Evolutionary conservation across 2,329 filamentous ascomycete species (phyloP), one percentile per base, ranked within the genome.

Genomic region (Penicillium corylophilum): DNA sequence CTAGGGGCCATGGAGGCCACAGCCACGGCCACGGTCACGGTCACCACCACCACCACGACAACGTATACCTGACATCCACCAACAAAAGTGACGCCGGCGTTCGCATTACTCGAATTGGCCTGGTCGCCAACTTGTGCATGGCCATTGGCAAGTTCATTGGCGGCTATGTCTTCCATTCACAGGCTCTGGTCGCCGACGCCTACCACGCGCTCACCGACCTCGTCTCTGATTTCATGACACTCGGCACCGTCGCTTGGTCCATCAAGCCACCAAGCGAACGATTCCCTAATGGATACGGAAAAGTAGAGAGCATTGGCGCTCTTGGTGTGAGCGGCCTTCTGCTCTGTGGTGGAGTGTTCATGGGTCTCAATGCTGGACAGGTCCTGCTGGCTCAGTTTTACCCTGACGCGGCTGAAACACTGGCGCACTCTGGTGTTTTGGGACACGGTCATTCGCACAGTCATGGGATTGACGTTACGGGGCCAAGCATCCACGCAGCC

Each of bases 141-240:
- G 94, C 93, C 44, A 79, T 97, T 63, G 89, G 85, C 60, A 99
- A 99, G 72, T 94, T 93, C 38, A 79, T 92, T 24, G 94, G 94
- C 52, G 94, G 94, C 62, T 96, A 94, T 76, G 78, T 87, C 60
- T 97, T 99, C 79, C 92, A 96, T 73, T 96, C 92, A 40, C 91
- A 96, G 74, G 87, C 90, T 52, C 88, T 96, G 79, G 79, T 92
- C 53, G 92, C 94, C 67, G 94, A 99, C 71, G 94, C 90, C 50
- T 93, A 95, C 77, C 94, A 99, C 76, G 93, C 91, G 65, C 81
- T 97, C 61, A 95, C 93, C 44, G 94, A 99, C 73, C 83, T 99
- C 50, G 90, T 95, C 54, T 96, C 92, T 47, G 94, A 99, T 71
- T 82, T 99, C 63, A 85, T 96, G 71, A 99, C 94, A 1, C 82